phyloP scores from a whole-genome alignment of 345 rosid species.

The Carallia pectinifolia region DNA sequence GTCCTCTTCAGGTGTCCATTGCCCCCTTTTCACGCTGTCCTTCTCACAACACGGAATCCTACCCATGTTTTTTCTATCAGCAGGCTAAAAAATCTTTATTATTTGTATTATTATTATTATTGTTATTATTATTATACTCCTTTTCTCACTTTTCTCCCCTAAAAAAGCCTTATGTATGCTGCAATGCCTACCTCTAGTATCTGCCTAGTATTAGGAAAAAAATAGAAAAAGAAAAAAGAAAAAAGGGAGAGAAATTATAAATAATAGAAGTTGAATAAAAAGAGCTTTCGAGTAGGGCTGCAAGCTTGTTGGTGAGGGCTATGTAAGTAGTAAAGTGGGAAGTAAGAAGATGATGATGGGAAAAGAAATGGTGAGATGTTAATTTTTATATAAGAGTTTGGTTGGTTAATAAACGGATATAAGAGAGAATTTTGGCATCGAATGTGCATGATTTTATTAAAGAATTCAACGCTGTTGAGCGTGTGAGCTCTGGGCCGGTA shows the following conservation, averaged over 20 bases:
- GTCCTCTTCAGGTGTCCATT: constrained; percentile 99
- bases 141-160: too few species aligned
- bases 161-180: too few species aligned
- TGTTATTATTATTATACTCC: too few species aligned
- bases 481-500: constrained; percentile 83
- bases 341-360: constrained; percentile 14
- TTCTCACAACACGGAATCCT: constrained; percentile 94
- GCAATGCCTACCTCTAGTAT: too few species aligned
- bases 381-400: constrained; percentile 24
- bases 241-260: neutral
- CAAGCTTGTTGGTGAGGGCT: neutral
- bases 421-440: constrained; percentile 31
- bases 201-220: too few species aligned
- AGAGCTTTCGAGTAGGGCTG: neutral
- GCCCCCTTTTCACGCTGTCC: constrained; percentile 92
- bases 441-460: constrained; percentile 81
- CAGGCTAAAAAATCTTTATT: constrained; percentile 14
- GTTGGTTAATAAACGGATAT: neutral
- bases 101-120: neutral
- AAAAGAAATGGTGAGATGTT: constrained; percentile 23
- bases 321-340: neutral
- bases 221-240: neutral
- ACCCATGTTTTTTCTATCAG: constrained; percentile 50
- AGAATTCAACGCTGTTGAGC: constrained; percentile 92
- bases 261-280: neutral